These are phyloP conservation scores for Phytophthora syringae DNA, from an alignment of 352 stramenopile genomes.

Conservation along the genomic window DNA sequence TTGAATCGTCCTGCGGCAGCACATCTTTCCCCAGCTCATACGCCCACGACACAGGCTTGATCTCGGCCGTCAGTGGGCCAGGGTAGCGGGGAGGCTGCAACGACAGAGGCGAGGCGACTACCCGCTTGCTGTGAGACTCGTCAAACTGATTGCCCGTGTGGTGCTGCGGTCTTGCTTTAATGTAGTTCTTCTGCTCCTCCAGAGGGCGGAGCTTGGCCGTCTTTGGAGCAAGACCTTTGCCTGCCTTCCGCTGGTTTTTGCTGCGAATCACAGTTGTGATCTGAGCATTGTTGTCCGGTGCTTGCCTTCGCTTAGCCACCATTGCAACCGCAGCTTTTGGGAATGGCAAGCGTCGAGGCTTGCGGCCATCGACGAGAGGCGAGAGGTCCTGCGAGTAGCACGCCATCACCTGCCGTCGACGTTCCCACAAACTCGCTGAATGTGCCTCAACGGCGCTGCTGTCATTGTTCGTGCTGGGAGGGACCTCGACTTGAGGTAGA, in stretches of 20 bases:
- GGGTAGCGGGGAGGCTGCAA: conserved; percentile 2
- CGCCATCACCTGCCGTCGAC: conserved; percentile 44
- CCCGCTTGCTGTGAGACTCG: conserved; percentile 11
- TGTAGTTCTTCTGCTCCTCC: conserved; percentile 15
- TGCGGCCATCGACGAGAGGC: conserved; percentile 56
- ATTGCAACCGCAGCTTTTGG: conserved; percentile 23
- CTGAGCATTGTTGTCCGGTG: conserved; percentile 13
- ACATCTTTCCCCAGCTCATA: conserved; percentile 51
- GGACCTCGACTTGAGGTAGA: conserved; percentile 19
- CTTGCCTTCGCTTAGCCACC: conserved; percentile 18
- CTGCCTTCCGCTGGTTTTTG: conserved; percentile 22
- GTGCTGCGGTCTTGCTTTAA: conserved; percentile 16
- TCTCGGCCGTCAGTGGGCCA: conserved; percentile 61
- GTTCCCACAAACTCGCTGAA: conserved; percentile 36
- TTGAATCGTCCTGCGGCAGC: conserved; percentile 28
- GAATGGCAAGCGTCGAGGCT: conserved; percentile 51
- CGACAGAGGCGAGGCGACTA: conserved; percentile 1
- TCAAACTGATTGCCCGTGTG: conserved; percentile 38
- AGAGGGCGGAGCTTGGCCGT: conserved; percentile 34
- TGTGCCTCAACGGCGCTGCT: conserved; percentile 23
- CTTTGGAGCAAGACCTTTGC: conserved; percentile 22
- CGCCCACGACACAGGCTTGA: conserved; percentile 66
- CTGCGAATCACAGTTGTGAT: not conserved
- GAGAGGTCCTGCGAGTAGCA: conserved; percentile 76
- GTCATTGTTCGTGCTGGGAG: conserved; percentile 4